A percentile compares a stretch with the other conserved stretches of the same genome.
Conservation (phyloP, 495 filamentous ascomycete species). For the Thermothielavioides terrestris region DNA sequence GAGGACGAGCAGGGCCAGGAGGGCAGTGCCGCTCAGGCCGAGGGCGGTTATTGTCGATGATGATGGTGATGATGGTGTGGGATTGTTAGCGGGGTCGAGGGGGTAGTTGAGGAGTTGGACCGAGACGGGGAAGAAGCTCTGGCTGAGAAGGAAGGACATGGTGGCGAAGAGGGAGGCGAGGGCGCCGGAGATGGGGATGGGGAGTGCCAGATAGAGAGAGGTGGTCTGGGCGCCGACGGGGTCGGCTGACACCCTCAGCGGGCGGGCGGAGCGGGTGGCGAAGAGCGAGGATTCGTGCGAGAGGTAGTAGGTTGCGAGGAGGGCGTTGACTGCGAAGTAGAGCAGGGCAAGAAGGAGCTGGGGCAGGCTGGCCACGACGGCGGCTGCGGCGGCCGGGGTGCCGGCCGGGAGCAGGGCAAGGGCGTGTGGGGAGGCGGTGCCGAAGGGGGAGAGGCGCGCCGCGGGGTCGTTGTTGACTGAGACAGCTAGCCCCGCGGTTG, state of each 20-base stretch:
- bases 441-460: slow-evolving; percentile 24
- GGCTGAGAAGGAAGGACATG: slow-evolving; percentile 31
- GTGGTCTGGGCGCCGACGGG: slow-evolving; percentile 28
- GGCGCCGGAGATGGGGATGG: slow-evolving; percentile 30
- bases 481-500: slow-evolving; percentile 26
- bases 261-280: slow-evolving; percentile 16
- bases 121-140: slow-evolving; percentile 23
- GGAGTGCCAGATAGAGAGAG: slow-evolving; percentile 35
- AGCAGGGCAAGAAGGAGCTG: slow-evolving; percentile 34
- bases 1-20: slow-evolving; percentile 28
- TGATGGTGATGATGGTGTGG: not conserved
- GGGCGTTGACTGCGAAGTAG: slow-evolving; percentile 33
- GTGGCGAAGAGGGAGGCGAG: slow-evolving; percentile 28
- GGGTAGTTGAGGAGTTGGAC: slow-evolving; percentile 4
- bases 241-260: slow-evolving; percentile 30
- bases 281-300: slow-evolving; percentile 38
- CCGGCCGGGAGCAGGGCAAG: slow-evolving; percentile 13
- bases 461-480: slow-evolving; percentile 13
- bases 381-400: slow-evolving; percentile 12
- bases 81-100: not conserved
- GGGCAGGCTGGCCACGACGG: slow-evolving; percentile 28
- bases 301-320: slow-evolving; percentile 33
- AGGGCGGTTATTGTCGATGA: slow-evolving; percentile 11
- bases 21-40: slow-evolving; percentile 27
- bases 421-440: slow-evolving; percentile 18